These are phyloP conservation scores for Candida corydali DNA, from an alignment of 805 yeast species.

Conservation along the genomic window DNA sequence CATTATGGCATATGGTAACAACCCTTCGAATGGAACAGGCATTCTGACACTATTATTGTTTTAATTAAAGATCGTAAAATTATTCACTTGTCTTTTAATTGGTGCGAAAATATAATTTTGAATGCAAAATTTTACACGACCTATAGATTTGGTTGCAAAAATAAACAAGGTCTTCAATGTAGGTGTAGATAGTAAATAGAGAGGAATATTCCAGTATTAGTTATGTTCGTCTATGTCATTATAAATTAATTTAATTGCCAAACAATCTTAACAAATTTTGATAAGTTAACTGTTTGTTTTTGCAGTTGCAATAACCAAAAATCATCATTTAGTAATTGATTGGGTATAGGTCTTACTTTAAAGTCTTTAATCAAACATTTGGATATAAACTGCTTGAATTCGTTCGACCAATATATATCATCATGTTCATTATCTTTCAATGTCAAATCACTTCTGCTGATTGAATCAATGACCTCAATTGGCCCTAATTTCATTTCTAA, in stretches of 20 bases:
- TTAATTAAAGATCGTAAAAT: too few species aligned
- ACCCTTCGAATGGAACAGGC: conserved; percentile 48
- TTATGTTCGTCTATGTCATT: conserved; percentile 1
- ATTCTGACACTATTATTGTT: conserved; percentile 14
- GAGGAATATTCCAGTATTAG: too few species aligned
- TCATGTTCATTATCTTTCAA: conserved; percentile 72
- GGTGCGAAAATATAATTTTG: conserved; percentile 1
- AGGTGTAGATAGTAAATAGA: not conserved
- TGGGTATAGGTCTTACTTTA: conserved; percentile 80
- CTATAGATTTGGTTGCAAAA: not conserved
- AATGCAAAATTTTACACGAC: not conserved
- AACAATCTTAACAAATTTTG: conserved; percentile 68
- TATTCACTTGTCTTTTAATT: not conserved
- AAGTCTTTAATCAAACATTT: conserved; percentile 81
- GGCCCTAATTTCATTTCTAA: conserved; percentile 43
- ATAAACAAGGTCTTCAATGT: not conserved
- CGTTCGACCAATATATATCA: conserved; percentile 74
- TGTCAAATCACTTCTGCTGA: conserved; percentile 77
- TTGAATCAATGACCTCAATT: conserved; percentile 77
- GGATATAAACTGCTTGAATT: conserved; percentile 77
- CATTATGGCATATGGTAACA: conserved; percentile 44
- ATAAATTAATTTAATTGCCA: conserved; percentile 48
- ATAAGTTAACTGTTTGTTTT: conserved; percentile 76
- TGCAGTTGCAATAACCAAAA: conserved; percentile 89
- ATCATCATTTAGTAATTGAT: conserved; percentile 80